Base-by-base conservation (phyloP, 179 eudicot genomes). In the Beta lomatogona region DNA sequence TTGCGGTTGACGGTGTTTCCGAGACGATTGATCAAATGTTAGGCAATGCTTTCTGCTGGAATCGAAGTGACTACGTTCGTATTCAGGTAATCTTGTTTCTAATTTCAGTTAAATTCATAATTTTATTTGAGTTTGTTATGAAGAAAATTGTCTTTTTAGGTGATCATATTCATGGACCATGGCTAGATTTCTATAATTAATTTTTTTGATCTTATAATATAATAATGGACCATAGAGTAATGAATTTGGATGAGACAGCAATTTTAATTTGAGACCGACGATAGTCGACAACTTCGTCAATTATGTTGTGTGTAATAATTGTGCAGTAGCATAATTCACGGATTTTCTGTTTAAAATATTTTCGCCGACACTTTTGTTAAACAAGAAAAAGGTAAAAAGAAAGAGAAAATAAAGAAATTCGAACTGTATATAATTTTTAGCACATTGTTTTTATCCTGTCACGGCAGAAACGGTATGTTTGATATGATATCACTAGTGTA, bases 21-120 rank as follows among this genome's bases (percentile, higher is more conserved):
- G 99, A 95, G 67, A 94, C 94, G 11, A 79, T 94, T 19, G 99
- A 95, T 63, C 99, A 95, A 78, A 90, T 95, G 92, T 67, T 95
- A 31, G 98, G 98, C 4, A 94, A 94, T 77, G 94, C 95, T 11
- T 95, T 95, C 78, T 89, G 88, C 67, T 92, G 93, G 91, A 95
- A 91, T 46, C 97, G 89, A 9, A 80, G 66, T 28, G 97, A 91
- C 71, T 94, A 95, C 85, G 87, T 95, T 69, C 82, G 99, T 79
- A 88, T 95, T 91, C 98, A 94, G 98, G 98, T 93, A 78, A 81
- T 71, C 77, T 64, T 69, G 54, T 6, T 11, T 15, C n/a, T 66
- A 2, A 16, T 63, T 11, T 25, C 3, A 3, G 18, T 25, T 3
- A 15, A 12, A 69, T 10, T 22, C 5, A 19, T 45, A 6, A 53